phyloP scores from a whole-genome alignment of 2,329 filamentous ascomycete genomes.

The Trichoderma hamatum region DNA sequence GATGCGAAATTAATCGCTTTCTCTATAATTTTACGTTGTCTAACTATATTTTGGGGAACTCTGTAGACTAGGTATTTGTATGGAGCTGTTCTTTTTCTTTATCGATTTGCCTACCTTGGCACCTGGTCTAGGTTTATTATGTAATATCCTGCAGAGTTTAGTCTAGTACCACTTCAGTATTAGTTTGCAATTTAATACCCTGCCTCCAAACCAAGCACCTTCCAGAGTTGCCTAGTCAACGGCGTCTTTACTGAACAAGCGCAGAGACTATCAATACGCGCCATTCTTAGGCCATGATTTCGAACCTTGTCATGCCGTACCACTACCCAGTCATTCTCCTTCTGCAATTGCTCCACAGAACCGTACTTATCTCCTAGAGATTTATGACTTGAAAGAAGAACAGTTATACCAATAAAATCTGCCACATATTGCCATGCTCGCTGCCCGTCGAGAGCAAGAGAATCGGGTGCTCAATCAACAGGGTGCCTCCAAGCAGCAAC shows the following conservation, averaged over 20 bases:
- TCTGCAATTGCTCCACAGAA: neutral
- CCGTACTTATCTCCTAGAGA: neutral
- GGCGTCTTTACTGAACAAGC: neutral
- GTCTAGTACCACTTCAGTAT: neutral
- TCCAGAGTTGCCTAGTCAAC: slow-evolving; percentile 9
- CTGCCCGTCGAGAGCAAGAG: slow-evolving; percentile 81
- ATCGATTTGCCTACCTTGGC: neutral
- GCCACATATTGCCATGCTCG: slow-evolving; percentile 61
- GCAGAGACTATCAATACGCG: slow-evolving; percentile 1
- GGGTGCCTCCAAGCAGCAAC: slow-evolving; percentile 73
- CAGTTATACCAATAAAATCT: too few relatives aligned
- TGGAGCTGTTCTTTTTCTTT: neutral
- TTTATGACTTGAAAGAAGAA: neutral
- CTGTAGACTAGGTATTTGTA: neutral
- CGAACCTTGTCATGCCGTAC: neutral
- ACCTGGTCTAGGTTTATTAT: neutral
- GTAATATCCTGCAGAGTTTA: neutral
- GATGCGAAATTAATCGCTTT: neutral
- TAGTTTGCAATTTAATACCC: neutral
- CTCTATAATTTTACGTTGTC: neutral
- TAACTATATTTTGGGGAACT: neutral
- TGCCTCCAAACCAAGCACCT: neutral
- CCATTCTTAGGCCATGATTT: neutral
- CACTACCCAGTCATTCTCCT: neutral
- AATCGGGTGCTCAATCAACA: slow-evolving; percentile 80